A percentile compares a stretch with the other conserved stretches of the same genome.
Conservation (phyloP, 2,329 filamentous ascomycete species). For the Diaporthe capsici region DNA sequence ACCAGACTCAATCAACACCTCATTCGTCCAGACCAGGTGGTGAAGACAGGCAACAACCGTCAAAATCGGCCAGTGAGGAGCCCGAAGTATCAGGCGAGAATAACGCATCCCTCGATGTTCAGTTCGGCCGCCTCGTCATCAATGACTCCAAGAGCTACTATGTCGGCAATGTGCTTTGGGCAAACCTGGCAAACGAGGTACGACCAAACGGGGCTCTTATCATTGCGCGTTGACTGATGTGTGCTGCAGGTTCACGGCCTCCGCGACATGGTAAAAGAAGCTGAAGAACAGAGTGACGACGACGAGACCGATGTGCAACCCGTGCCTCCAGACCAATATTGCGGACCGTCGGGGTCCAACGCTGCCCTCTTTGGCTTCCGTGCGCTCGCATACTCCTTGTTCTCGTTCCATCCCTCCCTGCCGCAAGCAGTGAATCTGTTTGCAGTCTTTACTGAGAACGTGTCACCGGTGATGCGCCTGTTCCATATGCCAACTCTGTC, state of each 20-base stretch:
- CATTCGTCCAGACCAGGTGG: background rate
- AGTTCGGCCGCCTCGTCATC: slow-evolving; percentile 39
- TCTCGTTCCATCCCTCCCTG: slow-evolving; percentile 45
- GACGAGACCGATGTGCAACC: background rate
- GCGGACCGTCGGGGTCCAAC: slow-evolving; percentile 38
- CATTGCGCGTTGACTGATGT: background rate
- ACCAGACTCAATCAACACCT: background rate
- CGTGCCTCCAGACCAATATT: background rate
- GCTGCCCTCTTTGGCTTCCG: slow-evolving; percentile 47
- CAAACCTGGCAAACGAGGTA: slow-evolving; percentile 40
- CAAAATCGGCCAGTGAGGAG: too few species aligned
- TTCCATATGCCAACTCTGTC: slow-evolving; percentile 50
- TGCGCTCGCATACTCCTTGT: slow-evolving; percentile 46
- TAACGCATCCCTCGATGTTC: slow-evolving; percentile 18
- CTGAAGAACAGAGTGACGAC: slow-evolving; percentile 32
- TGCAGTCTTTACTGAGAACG: slow-evolving; percentile 47
- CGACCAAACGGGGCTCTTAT: background rate
- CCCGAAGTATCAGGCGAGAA: background rate
- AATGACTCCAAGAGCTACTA: slow-evolving; percentile 42
- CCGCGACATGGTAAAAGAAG: slow-evolving; percentile 40
- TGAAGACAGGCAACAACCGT: background rate
- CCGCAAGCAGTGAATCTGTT: slow-evolving; percentile 46
- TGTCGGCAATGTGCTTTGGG: slow-evolving; percentile 42
- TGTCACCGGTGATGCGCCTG: slow-evolving; percentile 47
- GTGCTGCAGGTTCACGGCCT: slow-evolving; percentile 39